These are phyloP conservation scores for Plasmodium vinckei DNA, from an alignment of 169 alveolate genomes.

Conservation along the genomic window DNA sequence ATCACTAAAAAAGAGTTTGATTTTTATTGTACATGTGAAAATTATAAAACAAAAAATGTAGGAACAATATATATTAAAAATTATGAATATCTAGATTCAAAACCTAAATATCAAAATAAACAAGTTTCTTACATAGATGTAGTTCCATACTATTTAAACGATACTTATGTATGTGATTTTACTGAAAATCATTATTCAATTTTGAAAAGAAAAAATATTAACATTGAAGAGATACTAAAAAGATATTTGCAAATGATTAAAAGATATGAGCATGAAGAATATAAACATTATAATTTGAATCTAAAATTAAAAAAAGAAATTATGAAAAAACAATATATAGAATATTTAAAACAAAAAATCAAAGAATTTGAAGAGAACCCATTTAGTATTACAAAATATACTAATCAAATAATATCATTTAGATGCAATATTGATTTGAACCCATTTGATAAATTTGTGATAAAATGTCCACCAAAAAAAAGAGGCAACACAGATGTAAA, in stretches of 20 bases:
- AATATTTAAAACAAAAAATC: slow-evolving; percentile 38
- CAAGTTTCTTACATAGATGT: slow-evolving; percentile 20
- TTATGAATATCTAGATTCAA: not conserved
- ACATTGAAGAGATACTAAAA: slow-evolving; percentile 8
- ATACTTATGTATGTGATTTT: slow-evolving; percentile 59
- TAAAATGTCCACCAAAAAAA: slow-evolving; percentile 32
- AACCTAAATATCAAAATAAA: not conserved
- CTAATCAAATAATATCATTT: slow-evolving; percentile 9
- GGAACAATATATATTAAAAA: slow-evolving; percentile 38
- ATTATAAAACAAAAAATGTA: slow-evolving; percentile 33
- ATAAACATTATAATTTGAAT: slow-evolving; percentile 28
- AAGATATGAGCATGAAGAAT: slow-evolving; percentile 10
- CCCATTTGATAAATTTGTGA: slow-evolving; percentile 28
- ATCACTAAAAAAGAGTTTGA: slow-evolving; percentile 34
- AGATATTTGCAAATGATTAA: not conserved
- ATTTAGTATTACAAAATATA: not conserved
- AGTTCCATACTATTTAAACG: slow-evolving; percentile 31
- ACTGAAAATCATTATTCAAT: slow-evolving; percentile 19
- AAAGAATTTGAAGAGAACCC: slow-evolving; percentile 21
- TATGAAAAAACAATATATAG: slow-evolving; percentile 37
- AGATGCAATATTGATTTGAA: slow-evolving; percentile 52
- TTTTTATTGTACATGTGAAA: slow-evolving; percentile 66
- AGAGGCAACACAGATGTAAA: not conserved
- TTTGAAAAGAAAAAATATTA: not conserved
- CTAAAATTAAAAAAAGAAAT: slow-evolving; percentile 40